Conservation (phyloP, 441 rosid genomes). For the Erysimum cheiri region DNA sequence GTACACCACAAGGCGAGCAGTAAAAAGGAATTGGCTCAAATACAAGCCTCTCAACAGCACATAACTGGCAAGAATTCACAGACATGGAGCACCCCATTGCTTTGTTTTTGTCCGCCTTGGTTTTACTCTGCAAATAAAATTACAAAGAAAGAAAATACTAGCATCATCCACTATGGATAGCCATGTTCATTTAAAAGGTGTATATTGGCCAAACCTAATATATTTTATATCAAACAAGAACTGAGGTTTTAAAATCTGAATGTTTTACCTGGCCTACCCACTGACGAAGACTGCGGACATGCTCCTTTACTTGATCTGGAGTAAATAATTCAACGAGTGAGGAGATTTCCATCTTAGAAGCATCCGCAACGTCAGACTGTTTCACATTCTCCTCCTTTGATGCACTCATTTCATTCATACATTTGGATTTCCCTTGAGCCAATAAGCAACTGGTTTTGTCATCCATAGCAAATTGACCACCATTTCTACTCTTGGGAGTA, state of each 20-base stretch:
- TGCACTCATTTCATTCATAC: slow-evolving; percentile 60
- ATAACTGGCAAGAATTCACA: slow-evolving; percentile 88
- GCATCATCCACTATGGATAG: background rate
- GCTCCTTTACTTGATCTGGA: slow-evolving; percentile 88
- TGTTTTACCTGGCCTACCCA: slow-evolving; percentile 89
- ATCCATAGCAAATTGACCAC: slow-evolving; percentile 41
- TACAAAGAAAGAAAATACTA: slow-evolving; percentile 22
- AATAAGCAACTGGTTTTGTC: slow-evolving; percentile 47
- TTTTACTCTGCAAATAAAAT: slow-evolving; percentile 64
- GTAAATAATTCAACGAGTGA: slow-evolving; percentile 89
- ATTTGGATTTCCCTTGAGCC: slow-evolving; percentile 52
- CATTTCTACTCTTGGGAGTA: slow-evolving; percentile 46
- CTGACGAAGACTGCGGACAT: slow-evolving; percentile 82
- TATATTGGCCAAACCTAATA: background rate
- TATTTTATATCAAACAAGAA: background rate
- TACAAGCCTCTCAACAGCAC: slow-evolving; percentile 93
- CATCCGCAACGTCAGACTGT: slow-evolving; percentile 48
- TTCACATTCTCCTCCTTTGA: slow-evolving; percentile 57
- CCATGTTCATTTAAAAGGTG: background rate
- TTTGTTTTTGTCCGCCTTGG: slow-evolving; percentile 88
- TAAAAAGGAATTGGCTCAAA: slow-evolving; percentile 93
- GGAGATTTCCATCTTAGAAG: slow-evolving; percentile 81
- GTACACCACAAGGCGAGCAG: slow-evolving; percentile 88
- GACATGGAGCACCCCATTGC: slow-evolving; percentile 84
- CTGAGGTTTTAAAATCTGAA: background rate